Conservation (phyloP, 768 basidiomycete species). For the Gloeostereum incarnatum region DNA sequence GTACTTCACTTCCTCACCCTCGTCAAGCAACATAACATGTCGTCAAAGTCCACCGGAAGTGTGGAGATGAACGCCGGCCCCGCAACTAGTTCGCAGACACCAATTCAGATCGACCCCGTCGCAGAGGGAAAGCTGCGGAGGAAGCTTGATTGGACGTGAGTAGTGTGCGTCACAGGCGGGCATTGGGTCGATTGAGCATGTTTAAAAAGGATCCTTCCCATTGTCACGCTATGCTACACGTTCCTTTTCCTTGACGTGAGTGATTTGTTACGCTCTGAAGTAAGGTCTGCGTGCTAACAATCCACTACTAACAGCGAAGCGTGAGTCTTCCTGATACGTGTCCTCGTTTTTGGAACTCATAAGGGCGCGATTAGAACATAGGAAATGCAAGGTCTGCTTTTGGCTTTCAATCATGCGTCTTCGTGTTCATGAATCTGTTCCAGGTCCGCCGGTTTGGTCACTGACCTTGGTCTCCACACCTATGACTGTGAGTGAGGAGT, state of each 20-base stretch:
- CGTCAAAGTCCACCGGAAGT: too few relatives aligned
- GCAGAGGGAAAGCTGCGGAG: slow-evolving; percentile 1
- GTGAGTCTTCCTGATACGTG: not conserved
- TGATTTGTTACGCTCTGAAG: not conserved
- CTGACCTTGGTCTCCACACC: slow-evolving; percentile 1
- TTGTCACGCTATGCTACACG: not conserved
- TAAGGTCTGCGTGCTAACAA: not conserved
- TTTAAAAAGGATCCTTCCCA: not conserved
- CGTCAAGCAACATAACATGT: too few relatives aligned
- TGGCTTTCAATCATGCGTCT: not conserved
- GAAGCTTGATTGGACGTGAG: not conserved
- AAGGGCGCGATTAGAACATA: slow-evolving; percentile 16
- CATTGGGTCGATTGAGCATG: not conserved
- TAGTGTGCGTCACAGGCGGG: not conserved
- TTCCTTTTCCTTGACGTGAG: not conserved
- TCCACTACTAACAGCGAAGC: not conserved
- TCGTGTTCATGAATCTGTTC: not conserved
- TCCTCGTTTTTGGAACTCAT: not conserved
- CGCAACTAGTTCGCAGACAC: too few relatives aligned
- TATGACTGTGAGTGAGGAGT: slow-evolving; percentile 2
- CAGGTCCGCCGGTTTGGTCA: slow-evolving; percentile 3
- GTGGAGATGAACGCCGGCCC: too few relatives aligned
- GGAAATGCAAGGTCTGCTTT: slow-evolving; percentile 31
- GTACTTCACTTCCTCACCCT: too few relatives aligned
- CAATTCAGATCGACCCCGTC: not conserved